These are phyloP conservation scores for Citrus medica DNA, from an alignment of 345 rosid species.

Conservation along the genomic window DNA sequence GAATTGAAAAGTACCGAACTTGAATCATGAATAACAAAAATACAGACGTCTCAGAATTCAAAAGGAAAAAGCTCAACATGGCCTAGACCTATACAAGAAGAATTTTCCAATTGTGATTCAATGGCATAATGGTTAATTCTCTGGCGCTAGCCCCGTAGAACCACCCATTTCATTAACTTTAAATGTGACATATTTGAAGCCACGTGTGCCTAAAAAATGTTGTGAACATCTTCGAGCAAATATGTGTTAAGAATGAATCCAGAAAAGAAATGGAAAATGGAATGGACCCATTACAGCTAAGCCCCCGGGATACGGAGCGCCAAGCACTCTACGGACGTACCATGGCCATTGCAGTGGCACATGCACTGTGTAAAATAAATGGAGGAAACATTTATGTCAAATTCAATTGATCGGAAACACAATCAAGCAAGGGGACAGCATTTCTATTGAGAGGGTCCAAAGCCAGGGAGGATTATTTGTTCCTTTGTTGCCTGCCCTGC, in stretches of 20 bases:
- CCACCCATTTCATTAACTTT: background rate
- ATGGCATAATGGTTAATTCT: background rate
- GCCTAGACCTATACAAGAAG: background rate
- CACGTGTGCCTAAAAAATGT: background rate
- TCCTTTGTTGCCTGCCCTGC: background rate
- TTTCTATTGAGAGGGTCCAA: conserved; percentile 10
- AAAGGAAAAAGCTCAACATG: background rate
- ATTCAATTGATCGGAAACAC: conserved; percentile 8
- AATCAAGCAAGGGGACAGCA: conserved; percentile 2
- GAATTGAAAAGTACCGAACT: background rate
- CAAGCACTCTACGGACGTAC: conserved; percentile 17
- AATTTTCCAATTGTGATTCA: background rate
- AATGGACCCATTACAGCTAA: conserved; percentile 22
- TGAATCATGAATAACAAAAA: background rate
- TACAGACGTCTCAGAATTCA: background rate
- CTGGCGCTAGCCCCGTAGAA: background rate
- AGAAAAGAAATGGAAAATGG: background rate
- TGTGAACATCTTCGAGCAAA: background rate
- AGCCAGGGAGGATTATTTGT: conserved; percentile 18
- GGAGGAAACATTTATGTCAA: conserved; percentile 15
- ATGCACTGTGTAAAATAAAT: background rate
- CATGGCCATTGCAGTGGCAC: conserved; percentile 1
- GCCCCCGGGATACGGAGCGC: background rate
- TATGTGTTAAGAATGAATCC: background rate
- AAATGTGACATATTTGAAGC: background rate